Conservation (phyloP, 805 yeast genomes). For the Isabelozyma heimii region DNA sequence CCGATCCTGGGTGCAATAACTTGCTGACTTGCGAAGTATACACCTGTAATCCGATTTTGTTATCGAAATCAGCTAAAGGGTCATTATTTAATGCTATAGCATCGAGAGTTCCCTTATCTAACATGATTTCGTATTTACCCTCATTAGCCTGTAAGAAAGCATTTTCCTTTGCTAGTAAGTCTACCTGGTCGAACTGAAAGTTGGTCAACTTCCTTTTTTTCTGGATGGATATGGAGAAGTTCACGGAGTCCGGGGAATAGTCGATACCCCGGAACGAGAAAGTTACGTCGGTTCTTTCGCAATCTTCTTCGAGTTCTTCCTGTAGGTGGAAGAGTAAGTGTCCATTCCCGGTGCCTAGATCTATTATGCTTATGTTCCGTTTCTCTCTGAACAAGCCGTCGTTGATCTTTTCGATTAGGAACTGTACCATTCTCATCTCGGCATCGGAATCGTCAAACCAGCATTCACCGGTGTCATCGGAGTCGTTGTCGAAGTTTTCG, state of each 20-base stretch:
- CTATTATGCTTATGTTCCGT: slow-evolving; percentile 50
- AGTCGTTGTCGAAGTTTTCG: slow-evolving; percentile 66
- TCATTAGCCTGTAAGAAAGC: slow-evolving; percentile 34
- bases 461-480: slow-evolving; percentile 88
- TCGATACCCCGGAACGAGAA: slow-evolving; percentile 63
- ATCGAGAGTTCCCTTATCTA: slow-evolving; percentile 95
- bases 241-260: slow-evolving; percentile 77
- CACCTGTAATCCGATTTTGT: slow-evolving; percentile 49
- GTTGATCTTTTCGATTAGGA: slow-evolving; percentile 52
- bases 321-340: slow-evolving; percentile 71
- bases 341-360: slow-evolving; percentile 96
- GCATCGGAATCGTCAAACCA: slow-evolving; percentile 98
- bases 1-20: slow-evolving; percentile 53
- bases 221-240: slow-evolving; percentile 66
- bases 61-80: slow-evolving; percentile 40
- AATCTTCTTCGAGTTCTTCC: slow-evolving; percentile 59
- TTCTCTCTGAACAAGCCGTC: slow-evolving; percentile 18
- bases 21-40: slow-evolving; percentile 62
- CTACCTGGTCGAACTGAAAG: slow-evolving; percentile 63
- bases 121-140: slow-evolving; percentile 62
- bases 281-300: slow-evolving; percentile 34
- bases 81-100: slow-evolving; percentile 86
- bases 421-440: slow-evolving; percentile 77
- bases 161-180: slow-evolving; percentile 49
- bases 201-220: slow-evolving; percentile 29